Evolutionary conservation across 2,329 filamentous ascomycete species (phyloP).

Genomic region (Alternaria gansuensis): DNA sequence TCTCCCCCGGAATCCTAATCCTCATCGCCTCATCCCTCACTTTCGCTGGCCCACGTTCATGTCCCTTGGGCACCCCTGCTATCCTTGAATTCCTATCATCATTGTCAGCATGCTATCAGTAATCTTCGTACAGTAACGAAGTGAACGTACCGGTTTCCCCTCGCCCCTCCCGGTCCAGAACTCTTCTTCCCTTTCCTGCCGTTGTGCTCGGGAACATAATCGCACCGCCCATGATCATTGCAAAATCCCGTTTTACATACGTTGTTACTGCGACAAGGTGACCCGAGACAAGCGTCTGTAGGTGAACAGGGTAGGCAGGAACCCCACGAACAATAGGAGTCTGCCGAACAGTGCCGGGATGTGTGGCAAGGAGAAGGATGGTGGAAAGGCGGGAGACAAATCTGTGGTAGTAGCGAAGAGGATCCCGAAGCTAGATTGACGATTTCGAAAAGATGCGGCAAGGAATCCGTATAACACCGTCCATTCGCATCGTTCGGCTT

Average conservation of each 20-base stretch:
- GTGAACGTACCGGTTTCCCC: conserved; percentile 15
- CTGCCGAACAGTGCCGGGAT: conserved; percentile 36
- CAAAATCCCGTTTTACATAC: conserved; percentile 49
- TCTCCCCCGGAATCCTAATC: conserved; percentile 38
- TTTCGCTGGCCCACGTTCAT: conserved; percentile 42
- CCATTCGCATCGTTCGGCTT: conserved; percentile 25
- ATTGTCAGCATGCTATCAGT: too few species aligned
- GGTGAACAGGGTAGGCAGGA: conserved; percentile 34
- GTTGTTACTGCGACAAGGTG: conserved; percentile 37
- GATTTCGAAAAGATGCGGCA: conserved; percentile 20
- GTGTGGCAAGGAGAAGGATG: conserved; percentile 38
- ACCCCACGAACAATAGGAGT: conserved; percentile 44
- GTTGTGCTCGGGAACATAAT: conserved; percentile 27
- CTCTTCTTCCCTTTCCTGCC: conserved; percentile 27
- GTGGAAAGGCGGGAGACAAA: conserved; percentile 20
- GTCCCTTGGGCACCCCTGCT: conserved; percentile 31
- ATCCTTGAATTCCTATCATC: conserved; percentile 23
- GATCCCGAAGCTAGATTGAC: not conserved
- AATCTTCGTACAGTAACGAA: too few species aligned
- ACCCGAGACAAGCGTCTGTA: conserved; percentile 37
- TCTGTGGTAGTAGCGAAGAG: conserved; percentile 6
- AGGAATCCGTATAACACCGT: conserved; percentile 33
- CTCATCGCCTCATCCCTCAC: conserved; percentile 45
- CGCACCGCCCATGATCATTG: conserved; percentile 41
- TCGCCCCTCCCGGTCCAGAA: conserved; percentile 34